These are phyloP conservation scores for Tympanopsis confertula DNA, from an alignment of 2,329 filamentous ascomycete species.

Conservation along the genomic window DNA sequence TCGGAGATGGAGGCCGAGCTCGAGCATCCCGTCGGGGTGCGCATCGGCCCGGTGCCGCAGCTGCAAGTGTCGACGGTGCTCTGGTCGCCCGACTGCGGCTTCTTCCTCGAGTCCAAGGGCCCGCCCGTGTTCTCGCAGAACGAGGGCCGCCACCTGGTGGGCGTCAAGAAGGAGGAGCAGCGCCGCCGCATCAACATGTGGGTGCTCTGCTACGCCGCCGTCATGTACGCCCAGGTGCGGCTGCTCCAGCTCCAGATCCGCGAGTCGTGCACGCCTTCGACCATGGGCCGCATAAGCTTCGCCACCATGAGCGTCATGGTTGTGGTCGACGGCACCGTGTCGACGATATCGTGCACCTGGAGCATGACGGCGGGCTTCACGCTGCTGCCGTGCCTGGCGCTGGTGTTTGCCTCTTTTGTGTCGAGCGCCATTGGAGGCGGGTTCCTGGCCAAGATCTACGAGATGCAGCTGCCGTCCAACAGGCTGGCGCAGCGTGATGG, in stretches of 20 bases:
- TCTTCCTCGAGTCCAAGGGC: conserved; percentile 53
- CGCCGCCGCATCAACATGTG: conserved; percentile 45
- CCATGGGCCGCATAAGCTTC: conserved; percentile 54
- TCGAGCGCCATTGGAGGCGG: conserved; percentile 44
- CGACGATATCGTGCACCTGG: conserved; percentile 42
- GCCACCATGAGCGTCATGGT: conserved; percentile 50
- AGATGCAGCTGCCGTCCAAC: conserved; percentile 46
- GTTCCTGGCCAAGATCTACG: conserved; percentile 48
- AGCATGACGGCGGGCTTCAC: conserved; percentile 41
- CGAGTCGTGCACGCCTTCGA: conserved; percentile 56
- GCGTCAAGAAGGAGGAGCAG: conserved; percentile 49
- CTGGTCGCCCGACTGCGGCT: conserved; percentile 59
- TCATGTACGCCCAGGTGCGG: conserved; percentile 50
- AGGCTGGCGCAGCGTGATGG: too few relatives aligned
- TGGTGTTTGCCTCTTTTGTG: conserved; percentile 40
- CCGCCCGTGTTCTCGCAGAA: conserved; percentile 39
- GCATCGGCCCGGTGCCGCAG: conserved; percentile 38
- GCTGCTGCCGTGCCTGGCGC: conserved; percentile 42
- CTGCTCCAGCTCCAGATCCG: conserved; percentile 54
- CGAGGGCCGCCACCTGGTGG: conserved; percentile 42
- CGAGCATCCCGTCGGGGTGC: conserved; percentile 46
- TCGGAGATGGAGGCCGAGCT: conserved; percentile 50
- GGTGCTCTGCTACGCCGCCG: conserved; percentile 39
- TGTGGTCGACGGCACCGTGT: conserved; percentile 48
- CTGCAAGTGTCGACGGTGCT: conserved; percentile 52